Base-by-base conservation (phyloP, 345 rosid species). In the Erucastrum elatum region DNA sequence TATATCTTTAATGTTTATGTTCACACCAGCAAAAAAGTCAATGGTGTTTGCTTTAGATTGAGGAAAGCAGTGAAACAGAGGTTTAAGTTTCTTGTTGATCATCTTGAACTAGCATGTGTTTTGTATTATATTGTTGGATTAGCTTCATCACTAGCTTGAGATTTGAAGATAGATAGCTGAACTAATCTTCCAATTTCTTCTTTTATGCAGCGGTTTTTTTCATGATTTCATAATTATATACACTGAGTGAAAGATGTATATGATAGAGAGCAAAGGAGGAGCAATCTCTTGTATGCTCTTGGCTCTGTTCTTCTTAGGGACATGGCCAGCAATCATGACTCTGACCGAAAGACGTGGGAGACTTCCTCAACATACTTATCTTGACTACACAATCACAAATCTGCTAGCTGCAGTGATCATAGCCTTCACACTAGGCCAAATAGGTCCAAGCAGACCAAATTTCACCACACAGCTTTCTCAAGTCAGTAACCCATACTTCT, bases 361-460 rank as follows among this genome's bases (percentile, higher is more conserved):
- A 49, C 98, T 89, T 70, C 97, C 98, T 72, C 98, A 91, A 59
- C 97, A 94, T 34, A 92, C 96, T 77, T 94, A 88, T 77, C 97
- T 94, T 33, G 98, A 94, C 82, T 94, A 89, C 72, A 88, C 98
- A 4, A 74, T 90, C 80, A 89, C 93, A 13, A 94, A 89, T 83
- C 85, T 92, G 33, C 73, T 89, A 76, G 97, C 94, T 61, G 96
- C 96, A 12, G 77, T 87, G 3, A 79, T 94, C 72, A 92, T 94
- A 58, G 98, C 98, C 16, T 80, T 90, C n/a, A 88, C 98, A 2
- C 87, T 94, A 55, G 96, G 98, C 3, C 83, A 91, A 82, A 78
- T 94, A 2, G 92, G 86, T 8, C 79, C 79, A 6, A 80, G 84
- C 64, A 69, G 72, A 3, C 97, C 98, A 1, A 92, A 94, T 81